A percentile compares a stretch with the other conserved stretches of the same genome.
Evolutionary conservation across 345 rosid species (phyloP).

Genomic region (Brassica incana): DNA sequence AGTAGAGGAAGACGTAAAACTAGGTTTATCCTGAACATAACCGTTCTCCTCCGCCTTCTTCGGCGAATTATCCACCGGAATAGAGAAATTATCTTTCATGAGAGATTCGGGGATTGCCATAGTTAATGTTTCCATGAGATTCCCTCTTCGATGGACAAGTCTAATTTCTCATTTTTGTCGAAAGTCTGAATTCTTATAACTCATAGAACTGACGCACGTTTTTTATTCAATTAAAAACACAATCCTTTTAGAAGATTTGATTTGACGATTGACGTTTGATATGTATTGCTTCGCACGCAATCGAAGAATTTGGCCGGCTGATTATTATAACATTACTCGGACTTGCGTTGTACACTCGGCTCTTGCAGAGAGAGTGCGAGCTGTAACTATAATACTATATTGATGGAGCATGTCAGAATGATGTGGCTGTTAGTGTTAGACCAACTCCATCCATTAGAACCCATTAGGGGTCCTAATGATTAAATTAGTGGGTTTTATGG

Average conservation of each 20-base stretch:
- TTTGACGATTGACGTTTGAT: not conserved
- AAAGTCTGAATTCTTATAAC: not conserved
- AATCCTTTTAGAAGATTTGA: not conserved
- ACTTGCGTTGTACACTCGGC: not conserved
- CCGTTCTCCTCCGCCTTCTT: conserved; percentile 21
- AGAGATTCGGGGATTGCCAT: conserved; percentile 4
- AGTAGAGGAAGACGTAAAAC: not conserved
- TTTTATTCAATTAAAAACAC: not conserved
- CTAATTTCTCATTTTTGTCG: not conserved
- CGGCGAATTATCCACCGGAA: conserved; percentile 1
- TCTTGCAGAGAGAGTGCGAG: not conserved
- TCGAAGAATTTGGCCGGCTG: not conserved
- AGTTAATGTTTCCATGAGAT: not conserved
- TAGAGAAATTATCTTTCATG: not conserved
- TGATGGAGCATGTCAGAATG: not conserved
- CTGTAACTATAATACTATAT: not conserved
- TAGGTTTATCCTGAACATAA: not conserved
- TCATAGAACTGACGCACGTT: conserved; percentile 4
- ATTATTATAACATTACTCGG: not conserved
- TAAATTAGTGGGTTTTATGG: too few relatives aligned
- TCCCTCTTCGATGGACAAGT: not conserved
- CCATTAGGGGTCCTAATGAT: too few relatives aligned
- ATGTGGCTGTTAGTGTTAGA: not conserved
- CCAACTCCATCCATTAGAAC: too few relatives aligned
- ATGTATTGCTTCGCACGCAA: conserved; percentile 1